Evolutionary conservation across 164 flowering plant species (phyloP), one percentile per base, ranked within the genome.

Genomic region (Umbilicus rupestris): DNA sequence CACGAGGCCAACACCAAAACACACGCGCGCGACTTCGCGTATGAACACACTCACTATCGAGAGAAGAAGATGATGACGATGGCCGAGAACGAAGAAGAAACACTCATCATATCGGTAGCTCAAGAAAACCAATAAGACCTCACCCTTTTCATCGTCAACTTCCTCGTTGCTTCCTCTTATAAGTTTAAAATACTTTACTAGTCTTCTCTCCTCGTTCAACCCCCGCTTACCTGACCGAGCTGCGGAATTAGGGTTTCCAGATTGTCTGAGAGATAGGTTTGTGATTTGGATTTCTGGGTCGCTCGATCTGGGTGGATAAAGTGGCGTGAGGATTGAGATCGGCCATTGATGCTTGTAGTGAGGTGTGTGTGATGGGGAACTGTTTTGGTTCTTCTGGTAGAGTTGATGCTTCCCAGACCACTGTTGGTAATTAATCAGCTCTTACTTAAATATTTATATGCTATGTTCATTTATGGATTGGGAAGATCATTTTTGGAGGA

Each of bases 281-380:
- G 26, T 64, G 33, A 24, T 26, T 41, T 44, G 3, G 31, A 26
- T 6, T 22, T 20, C 31, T 39, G 44, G 7, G 49, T 39, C 31
- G 47, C 28, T 41, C 16, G 19, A 19, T 41, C 24, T 16, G 33
- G 31, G n/a, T 26, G 30, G 5, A 22, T 12, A 0, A 39, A 39
- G 66, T 10, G 26, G 30, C 63, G n/a, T n/a, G n/a, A n/a, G n/a
- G n/a, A n/a, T n/a, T n/a, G n/a, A n/a, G n/a, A n/a, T n/a, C n/a
- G n/a, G n/a, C n/a, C n/a, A n/a, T n/a, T n/a, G n/a, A n/a, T n/a
- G n/a, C n/a, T n/a, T n/a, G n/a, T n/a, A n/a, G n/a, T n/a, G n/a
- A n/a, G n/a, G n/a, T 3, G 41, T 47, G 49, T 35, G 67, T 59
- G 57, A 87, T 87, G 93, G 93, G 93, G 1, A 84, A 84, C 67